Evolutionary conservation across 73 alveolate species (phyloP).

Genomic region (Blepharisma stoltei): DNA sequence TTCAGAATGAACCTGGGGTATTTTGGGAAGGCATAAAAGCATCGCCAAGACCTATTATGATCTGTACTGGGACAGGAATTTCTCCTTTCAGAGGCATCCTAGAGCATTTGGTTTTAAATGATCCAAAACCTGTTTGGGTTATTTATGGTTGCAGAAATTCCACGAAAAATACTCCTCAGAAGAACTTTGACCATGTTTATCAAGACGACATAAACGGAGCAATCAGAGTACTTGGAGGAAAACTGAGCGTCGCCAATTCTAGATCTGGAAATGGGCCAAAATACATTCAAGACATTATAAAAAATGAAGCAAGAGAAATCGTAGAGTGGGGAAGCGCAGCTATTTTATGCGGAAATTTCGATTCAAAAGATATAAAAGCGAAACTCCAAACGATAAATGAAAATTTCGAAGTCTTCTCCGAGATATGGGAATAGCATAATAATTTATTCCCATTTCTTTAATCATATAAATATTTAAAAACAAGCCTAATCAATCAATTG

Average conservation of each 20-base stretch:
- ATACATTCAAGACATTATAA: background rate
- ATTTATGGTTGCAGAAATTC: constrained; percentile 24
- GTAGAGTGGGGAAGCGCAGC: background rate
- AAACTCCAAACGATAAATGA: background rate
- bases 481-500: no score
- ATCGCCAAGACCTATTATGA: background rate
- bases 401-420: background rate
- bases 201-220: background rate
- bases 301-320: background rate
- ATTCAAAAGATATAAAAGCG: background rate
- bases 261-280: constrained; percentile 5
- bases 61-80: constrained; percentile 26
- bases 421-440: background rate
- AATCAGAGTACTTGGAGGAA: background rate
- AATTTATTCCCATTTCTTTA: no score
- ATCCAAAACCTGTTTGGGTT: constrained; percentile 19
- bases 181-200: constrained; percentile 25
- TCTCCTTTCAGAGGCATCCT: constrained; percentile 20
- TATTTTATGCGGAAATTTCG: background rate
- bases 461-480: no score
- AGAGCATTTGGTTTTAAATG: background rate
- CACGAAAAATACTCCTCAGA: background rate
- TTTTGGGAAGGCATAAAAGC: constrained; percentile 19
- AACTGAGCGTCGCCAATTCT: constrained; percentile 5
- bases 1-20: background rate